Evolutionary conservation across 106 monocot species (phyloP), one percentile per base, ranked within the genome.

Genomic region (Vanilla planifolia): DNA sequence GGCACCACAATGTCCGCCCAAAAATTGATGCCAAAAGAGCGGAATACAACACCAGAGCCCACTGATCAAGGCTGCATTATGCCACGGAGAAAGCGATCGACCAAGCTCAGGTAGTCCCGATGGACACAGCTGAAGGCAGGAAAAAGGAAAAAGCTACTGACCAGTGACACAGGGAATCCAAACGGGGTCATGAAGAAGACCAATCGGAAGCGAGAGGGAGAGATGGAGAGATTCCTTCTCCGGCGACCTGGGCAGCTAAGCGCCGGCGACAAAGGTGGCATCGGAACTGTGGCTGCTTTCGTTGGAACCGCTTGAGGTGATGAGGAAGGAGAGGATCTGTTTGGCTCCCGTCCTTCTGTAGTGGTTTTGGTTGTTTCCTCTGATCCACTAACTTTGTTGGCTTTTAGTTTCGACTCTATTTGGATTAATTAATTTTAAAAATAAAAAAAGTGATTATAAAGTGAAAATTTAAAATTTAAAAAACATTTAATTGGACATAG

Each of bases 51-150:
- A 15, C 34, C 34, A 57, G 33, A 57, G 34, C 7, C 7, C 34
- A 33, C 17, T 35, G 57, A 57, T 57, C 57, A 57, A 57, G 35
- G 35, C 35, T 57, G 57, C 57, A 57, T 34, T 57, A 8, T 28
- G 16, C 33, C 57, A 35, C 2, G 35, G 9, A n/a, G 57, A 57
- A 33, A 45, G 45, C 29, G 55, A 27, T 51, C 51, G 27, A 51
- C 51, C 32, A 25, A 55, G 32, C 55, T 33, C 32, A 29, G 55
- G 13, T 11, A 28, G 13, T 51, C 51, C 11, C 3, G 34, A 33
- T n/a, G n/a, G n/a, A 34, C 35, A 9, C 57, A 34, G 57, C 6
- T 15, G 57, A 57, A 9, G 34, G 21, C 34, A 57, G 33, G 57
- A 28, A 57, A 35, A 57, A 57, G 17, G 6, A n/a, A 53, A 57